A percentile compares a stretch with the other conserved stretches of the same genome.
Conservation (phyloP, 805 yeast species). For the Cyberlindnera misumaiensis region DNA sequence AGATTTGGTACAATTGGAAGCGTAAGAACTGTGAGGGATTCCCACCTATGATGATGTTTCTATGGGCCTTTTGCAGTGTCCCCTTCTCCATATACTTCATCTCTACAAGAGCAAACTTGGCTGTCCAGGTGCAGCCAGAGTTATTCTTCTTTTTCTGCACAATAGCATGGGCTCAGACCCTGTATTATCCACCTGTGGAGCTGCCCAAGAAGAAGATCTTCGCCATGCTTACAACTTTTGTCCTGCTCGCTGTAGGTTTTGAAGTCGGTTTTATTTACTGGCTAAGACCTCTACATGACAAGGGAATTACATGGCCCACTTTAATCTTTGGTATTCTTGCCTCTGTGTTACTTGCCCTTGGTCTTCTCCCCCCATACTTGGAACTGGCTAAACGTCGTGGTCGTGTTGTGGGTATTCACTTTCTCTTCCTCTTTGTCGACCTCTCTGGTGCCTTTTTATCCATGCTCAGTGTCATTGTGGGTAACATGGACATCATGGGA, state of each 20-base stretch:
- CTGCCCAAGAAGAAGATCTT: constrained; percentile 33
- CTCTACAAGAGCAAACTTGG: constrained; percentile 63
- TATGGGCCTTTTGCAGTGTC: constrained; percentile 74
- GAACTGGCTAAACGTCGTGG: constrained; percentile 79
- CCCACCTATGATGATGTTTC: constrained; percentile 80
- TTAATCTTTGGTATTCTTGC: constrained; percentile 78
- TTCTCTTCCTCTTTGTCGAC: constrained; percentile 69
- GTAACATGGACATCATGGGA: constrained; percentile 63
- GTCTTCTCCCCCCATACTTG: constrained; percentile 83
- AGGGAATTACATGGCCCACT: constrained; percentile 67
- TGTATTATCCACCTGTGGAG: constrained; percentile 69
- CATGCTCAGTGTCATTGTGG: constrained; percentile 53
- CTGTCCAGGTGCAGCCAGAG: constrained; percentile 83
- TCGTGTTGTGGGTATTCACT: constrained; percentile 84
- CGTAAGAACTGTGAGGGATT: constrained; percentile 79
- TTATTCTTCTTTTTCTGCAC: constrained; percentile 69
- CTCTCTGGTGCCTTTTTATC: constrained; percentile 79
- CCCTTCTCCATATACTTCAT: constrained; percentile 84
- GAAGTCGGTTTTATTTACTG: constrained; percentile 70
- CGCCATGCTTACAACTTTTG: constrained; percentile 30
- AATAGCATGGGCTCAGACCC: constrained; percentile 59
- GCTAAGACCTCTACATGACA: constrained; percentile 49
- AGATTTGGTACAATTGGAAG: constrained; percentile 64
- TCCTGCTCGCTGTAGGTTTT: constrained; percentile 43
- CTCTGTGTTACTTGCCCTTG: constrained; percentile 65